These are phyloP conservation scores for Coprinellus aureogranulatus DNA, from an alignment of 768 basidiomycete genomes.

Conservation along the genomic window DNA sequence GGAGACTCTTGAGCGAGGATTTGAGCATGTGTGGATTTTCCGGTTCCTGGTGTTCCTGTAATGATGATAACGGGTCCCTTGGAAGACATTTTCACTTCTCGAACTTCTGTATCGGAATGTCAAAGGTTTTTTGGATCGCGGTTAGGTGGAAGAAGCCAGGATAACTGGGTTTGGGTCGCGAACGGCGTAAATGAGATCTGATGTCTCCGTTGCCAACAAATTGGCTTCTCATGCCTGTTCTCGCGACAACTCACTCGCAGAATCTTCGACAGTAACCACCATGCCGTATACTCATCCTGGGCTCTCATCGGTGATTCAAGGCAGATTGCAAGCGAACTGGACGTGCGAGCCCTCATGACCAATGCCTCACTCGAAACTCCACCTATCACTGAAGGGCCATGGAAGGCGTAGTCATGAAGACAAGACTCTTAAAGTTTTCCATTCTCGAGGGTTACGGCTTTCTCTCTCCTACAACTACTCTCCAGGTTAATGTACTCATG, in stretches of 20 bases:
- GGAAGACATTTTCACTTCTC: slow-evolving; percentile 11
- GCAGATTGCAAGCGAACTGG: too few species aligned
- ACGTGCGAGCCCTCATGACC: too few species aligned
- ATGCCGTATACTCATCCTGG: neutral
- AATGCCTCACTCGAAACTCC: too few species aligned
- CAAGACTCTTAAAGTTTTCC: neutral
- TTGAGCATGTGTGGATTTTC: slow-evolving; percentile 91
- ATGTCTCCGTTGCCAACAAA: too few species aligned
- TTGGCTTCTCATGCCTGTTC: neutral
- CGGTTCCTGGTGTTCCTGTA: slow-evolving; percentile 93
- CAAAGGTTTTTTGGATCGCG: neutral
- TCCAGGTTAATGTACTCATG: too few species aligned
- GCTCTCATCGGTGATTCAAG: neutral
- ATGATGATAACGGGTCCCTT: slow-evolving; percentile 71
- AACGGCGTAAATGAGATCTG: too few species aligned
- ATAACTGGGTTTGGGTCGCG: too few species aligned
- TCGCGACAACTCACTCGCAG: neutral
- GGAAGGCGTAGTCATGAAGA: slow-evolving; percentile 4
- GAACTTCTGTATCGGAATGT: neutral
- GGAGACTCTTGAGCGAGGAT: slow-evolving; percentile 74
- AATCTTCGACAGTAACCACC: neutral
- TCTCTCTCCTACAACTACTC: neutral
- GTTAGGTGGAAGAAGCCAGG: neutral
- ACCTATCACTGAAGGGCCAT: neutral
- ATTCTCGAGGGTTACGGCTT: neutral